Evolutionary conservation across 805 yeast genomes (phyloP).

Genomic region (Teunomyces atbi): DNA sequence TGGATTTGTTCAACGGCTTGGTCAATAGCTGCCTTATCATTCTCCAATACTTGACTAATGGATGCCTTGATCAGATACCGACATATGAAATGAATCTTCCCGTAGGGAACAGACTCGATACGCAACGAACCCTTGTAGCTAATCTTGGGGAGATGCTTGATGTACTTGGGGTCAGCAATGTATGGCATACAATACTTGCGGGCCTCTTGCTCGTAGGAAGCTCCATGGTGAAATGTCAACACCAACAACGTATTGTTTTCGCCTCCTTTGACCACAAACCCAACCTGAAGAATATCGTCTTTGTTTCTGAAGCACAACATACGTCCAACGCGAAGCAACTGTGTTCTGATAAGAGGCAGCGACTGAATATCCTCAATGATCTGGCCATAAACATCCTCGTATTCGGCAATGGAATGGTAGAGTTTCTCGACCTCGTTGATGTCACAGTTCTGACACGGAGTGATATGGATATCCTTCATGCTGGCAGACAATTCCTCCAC

Average conservation of each 20-base stretch:
- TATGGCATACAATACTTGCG: constrained; percentile 30
- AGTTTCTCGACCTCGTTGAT: constrained; percentile 44
- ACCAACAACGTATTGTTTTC: constrained; percentile 32
- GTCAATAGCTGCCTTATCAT: constrained; percentile 32
- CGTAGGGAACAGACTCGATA: constrained; percentile 40
- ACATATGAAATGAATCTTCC: constrained; percentile 45
- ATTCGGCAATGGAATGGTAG: constrained; percentile 45
- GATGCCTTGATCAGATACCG: constrained; percentile 32
- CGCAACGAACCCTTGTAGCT: constrained; percentile 31
- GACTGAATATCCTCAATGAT: constrained; percentile 49
- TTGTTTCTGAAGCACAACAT: constrained; percentile 57
- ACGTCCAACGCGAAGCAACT: constrained; percentile 51
- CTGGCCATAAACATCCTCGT: constrained; percentile 42
- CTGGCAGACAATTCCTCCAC: constrained; percentile 53
- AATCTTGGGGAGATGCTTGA: constrained; percentile 32
- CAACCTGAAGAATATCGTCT: constrained; percentile 42
- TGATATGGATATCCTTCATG: constrained; percentile 36
- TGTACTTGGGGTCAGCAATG: constrained; percentile 33
- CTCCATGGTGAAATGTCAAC: constrained; percentile 47
- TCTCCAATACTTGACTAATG: constrained; percentile 35
- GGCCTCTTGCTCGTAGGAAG: constrained; percentile 22
- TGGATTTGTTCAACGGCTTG: constrained; percentile 37
- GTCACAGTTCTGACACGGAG: constrained; percentile 36
- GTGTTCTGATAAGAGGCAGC: constrained; percentile 46
- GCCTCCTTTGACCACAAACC: constrained; percentile 52